Base-by-base conservation (phyloP, 179 eudicot species). In the Beta corolliflora region DNA sequence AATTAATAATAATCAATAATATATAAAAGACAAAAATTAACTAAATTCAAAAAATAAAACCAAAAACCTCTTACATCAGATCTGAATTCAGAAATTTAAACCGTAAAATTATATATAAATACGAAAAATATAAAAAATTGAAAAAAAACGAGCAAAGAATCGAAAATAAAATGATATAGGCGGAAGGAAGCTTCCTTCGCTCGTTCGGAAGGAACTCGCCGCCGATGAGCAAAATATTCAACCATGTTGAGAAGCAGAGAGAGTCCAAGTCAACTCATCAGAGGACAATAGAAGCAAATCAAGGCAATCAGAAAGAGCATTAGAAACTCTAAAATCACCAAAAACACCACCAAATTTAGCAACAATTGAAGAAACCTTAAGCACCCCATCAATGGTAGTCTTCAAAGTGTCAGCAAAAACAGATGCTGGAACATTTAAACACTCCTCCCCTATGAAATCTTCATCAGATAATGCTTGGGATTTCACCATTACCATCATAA, bases 221-320 rank as follows among this genome's bases (percentile, higher is more conserved):
- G n/a, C n/a, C n/a, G n/a, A n/a, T n/a, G n/a, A n/a, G n/a, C n/a
- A n/a, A n/a, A n/a, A n/a, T n/a, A n/a, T n/a, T n/a, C n/a, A n/a
- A 87, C 89, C 89, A 77, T 79, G 79, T 77, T 88, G 92, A 83
- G 98, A 83, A 81, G 92, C 91, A 73, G 83, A 81, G 64, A 94
- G 93, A 60, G 93, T 86, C 77, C 88, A 83, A 54, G 71, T 81
- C 69, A 94, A 75, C 67, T 92, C 93, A 44, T 94, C 91, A 19
- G 89, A 55, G 50, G 98, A 94, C 77, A 94, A 85, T 61, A 92
- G 91, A 44, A 94, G 92, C 79, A 94, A 89, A 84, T 94, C 98
- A 82, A 91, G 84, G 76, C 98, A 94, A 79, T 94, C 98, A 79
- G 83, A 64, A 16, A 94, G 76, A 52, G 98, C 97, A 77, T 91